phyloP scores from a whole-genome alignment of 768 basidiomycete species.

The Russula griseocarnosa region DNA sequence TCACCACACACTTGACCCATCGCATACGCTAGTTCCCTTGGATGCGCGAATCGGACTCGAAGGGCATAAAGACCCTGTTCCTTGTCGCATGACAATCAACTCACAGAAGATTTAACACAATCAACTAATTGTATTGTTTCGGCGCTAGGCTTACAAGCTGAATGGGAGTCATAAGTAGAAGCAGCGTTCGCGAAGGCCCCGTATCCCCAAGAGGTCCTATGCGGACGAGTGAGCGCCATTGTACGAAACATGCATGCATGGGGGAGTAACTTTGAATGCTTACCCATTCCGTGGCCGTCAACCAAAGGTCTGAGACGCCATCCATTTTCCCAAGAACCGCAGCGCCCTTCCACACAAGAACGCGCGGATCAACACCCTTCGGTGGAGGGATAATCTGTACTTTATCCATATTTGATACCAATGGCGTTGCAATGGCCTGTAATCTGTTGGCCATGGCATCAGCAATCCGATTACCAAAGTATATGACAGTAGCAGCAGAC shows the following conservation, averaged over 20 bases:
- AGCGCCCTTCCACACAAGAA: conserved; percentile 93
- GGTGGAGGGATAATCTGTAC: conserved; percentile 93
- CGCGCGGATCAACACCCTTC: conserved; percentile 83
- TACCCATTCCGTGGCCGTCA: conserved; percentile 85
- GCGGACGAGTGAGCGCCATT: conserved; percentile 10
- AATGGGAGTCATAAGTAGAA: conserved; percentile 57
- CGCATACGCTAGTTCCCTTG: neutral
- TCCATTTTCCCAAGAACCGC: conserved; percentile 92
- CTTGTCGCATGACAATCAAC: neutral
- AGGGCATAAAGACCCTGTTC: neutral
- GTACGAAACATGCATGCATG: conserved; percentile 2
- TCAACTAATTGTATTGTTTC: conserved; percentile 9
- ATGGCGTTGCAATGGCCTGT: conserved; percentile 78
- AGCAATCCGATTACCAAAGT: conserved; percentile 1
- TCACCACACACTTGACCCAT: neutral
- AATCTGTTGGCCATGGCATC: conserved; percentile 41
- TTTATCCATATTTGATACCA: conserved; percentile 80
- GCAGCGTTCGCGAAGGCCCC: conserved; percentile 76
- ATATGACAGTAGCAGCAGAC: conserved; percentile 21
- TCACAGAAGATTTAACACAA: neutral
- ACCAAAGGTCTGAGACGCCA: conserved; percentile 83
- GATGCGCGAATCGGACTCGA: neutral
- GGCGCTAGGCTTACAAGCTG: neutral
- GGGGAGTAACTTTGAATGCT: conserved; percentile 28
- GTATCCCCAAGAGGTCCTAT: conserved; percentile 74